A percentile compares a stretch with the other conserved stretches of the same genome.
phyloP scores from a whole-genome alignment of 2,329 filamentous ascomycete species.

The Madurella fahalii region DNA sequence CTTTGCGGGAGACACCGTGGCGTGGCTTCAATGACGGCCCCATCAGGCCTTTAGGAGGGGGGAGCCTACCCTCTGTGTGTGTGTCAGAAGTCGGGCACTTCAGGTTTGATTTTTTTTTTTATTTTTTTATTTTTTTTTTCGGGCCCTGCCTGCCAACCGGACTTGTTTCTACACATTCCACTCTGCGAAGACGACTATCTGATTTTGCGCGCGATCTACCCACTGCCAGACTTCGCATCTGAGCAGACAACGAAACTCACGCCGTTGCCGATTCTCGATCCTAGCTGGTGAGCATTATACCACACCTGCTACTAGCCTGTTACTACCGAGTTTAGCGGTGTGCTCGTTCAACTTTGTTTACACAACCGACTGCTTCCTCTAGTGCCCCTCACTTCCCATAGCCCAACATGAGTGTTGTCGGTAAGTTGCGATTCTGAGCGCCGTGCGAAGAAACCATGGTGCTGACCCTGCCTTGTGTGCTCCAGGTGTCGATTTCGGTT shows the following conservation, averaged over 20 bases:
- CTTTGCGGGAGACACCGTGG: constrained; percentile 15
- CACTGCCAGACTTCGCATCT: constrained; percentile 21
- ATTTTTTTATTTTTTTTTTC: background rate
- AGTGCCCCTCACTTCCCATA: constrained; percentile 22
- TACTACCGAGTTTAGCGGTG: background rate
- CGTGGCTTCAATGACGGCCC: constrained; percentile 20
- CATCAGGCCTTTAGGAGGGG: constrained; percentile 21
- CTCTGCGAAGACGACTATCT: constrained; percentile 8
- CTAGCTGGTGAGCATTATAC: constrained; percentile 21
- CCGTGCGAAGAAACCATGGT: background rate
- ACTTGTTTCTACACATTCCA: constrained; percentile 3
- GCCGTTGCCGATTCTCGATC: constrained; percentile 11
- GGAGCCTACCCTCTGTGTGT: constrained; percentile 16
- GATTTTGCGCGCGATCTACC: constrained; percentile 9
- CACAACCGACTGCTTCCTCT: background rate
- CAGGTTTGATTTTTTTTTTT: constrained; percentile 23
- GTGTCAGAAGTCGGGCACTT: constrained; percentile 19
- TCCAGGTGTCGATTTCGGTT: constrained; percentile 86
- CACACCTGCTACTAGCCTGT: background rate
- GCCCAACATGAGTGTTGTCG: constrained; percentile 53
- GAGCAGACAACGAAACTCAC: constrained; percentile 11
- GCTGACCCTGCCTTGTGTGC: constrained; percentile 15
- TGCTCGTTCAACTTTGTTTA: constrained; percentile 10
- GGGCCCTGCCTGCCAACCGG: constrained; percentile 9
- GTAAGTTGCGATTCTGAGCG: constrained; percentile 35